phyloP scores from a whole-genome alignment of 2,329 filamentous ascomycete species.

The Aspergillus sp. region DNA sequence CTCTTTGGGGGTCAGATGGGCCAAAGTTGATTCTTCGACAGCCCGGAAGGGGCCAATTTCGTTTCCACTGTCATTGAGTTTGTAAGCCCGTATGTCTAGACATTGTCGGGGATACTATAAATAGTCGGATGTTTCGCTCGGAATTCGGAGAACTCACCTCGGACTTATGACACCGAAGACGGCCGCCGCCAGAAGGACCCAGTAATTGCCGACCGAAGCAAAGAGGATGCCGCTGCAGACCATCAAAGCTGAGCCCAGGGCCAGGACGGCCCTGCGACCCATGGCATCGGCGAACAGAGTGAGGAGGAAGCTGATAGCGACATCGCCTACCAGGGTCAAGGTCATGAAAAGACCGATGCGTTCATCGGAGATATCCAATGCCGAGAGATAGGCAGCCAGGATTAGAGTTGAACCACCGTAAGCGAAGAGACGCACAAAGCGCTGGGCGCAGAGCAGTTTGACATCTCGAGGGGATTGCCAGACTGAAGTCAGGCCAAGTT shows the following conservation, averaged over 20 bases:
- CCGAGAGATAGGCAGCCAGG: constrained; percentile 62
- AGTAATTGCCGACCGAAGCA: constrained; percentile 58
- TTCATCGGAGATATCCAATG: constrained; percentile 57
- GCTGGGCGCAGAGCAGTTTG: constrained; percentile 43
- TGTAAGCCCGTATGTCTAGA: not conserved
- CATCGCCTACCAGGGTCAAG: constrained; percentile 62
- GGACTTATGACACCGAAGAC: constrained; percentile 64
- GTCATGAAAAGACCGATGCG: constrained; percentile 67
- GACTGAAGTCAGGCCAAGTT: constrained; percentile 41
- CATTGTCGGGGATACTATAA: not conserved
- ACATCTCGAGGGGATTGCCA: constrained; percentile 40
- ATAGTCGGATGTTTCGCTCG: not conserved
- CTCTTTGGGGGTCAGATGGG: constrained; percentile 58
- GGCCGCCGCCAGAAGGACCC: constrained; percentile 60
- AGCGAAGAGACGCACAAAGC: constrained; percentile 61
- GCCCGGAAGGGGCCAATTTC: constrained; percentile 69
- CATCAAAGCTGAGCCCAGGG: constrained; percentile 59
- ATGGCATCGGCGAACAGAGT: constrained; percentile 62
- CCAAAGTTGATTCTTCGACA: constrained; percentile 66
- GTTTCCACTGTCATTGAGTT: constrained; percentile 48
- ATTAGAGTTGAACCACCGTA: constrained; percentile 63
- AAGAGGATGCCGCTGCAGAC: constrained; percentile 58
- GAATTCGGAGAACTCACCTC: constrained; percentile 33
- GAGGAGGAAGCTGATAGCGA: constrained; percentile 58
- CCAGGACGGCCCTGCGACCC: constrained; percentile 57